Base-by-base conservation (phyloP, 2,329 filamentous ascomycete genomes). In the Exophiala alcalophila region DNA sequence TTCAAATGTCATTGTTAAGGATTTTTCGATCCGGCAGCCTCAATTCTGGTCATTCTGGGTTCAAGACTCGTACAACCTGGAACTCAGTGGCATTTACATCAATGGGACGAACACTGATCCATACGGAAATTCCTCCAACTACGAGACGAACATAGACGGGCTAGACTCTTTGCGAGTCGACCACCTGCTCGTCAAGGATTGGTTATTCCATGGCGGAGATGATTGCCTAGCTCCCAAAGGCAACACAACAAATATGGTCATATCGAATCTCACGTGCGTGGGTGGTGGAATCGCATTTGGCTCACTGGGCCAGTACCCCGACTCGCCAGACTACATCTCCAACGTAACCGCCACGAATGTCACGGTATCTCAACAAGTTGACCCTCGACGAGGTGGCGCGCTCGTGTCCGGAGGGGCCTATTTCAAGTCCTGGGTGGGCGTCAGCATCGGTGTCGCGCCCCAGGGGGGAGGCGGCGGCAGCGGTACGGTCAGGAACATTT, bases 361-460 rank as follows among this genome's bases (percentile, higher is more conserved):
- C 35, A 25, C 15, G 7, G 35, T 39, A 16, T 19, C 25, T 11
- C 35, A 39, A 16, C 25, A 39, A 5, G 21, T 39, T 12, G 30
- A 39, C 12, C 25, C 35, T 7, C 35, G 35, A 15, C 28, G 25
- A 5, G 35, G 35, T 6, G 35, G 35, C 2, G 35, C 35, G 20
- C 25, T 26, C 14, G 35, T 39, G 8, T n/a, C 26, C 8, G 35
- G 35, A 8, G 35, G 35, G 9, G 35, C 35, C 4, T 39, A 39
- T 26, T 39, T 39, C 35, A 39, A 39, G 18, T 39, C 35, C n/a
- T 39, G 35, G 35, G 35, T 39, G 8, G 35, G 35, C 24, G 30
- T 29, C 19, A 26, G 14, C 16, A 26, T 29, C 9, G 35, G 35
- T 11, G n/a, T 14, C 19, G 25, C 35, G 14, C 35, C 35, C 19